Conservation (phyloP, 441 rosid genomes). For the Euphorbia celastroides region DNA sequence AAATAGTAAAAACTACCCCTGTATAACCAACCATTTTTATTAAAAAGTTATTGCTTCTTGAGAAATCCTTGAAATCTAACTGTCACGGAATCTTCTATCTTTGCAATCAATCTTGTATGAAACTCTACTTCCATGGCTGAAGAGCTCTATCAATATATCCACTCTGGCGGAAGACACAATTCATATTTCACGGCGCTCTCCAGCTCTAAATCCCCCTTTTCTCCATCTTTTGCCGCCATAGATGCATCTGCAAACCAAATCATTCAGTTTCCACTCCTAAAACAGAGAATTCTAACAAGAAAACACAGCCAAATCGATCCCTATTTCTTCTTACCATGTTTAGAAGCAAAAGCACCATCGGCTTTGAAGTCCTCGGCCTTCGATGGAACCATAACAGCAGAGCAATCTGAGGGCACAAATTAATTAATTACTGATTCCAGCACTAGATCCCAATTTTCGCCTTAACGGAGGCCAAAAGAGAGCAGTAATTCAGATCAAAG, state of each 20-base stretch:
- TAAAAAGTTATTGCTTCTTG: background rate
- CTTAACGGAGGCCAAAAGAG: too few species aligned
- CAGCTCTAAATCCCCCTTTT: conserved; percentile 24
- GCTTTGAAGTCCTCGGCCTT: conserved; percentile 29
- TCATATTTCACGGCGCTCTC: conserved; percentile 30
- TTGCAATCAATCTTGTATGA: background rate
- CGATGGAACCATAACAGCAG: conserved; percentile 31
- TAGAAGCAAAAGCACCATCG: conserved; percentile 23
- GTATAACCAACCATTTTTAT: background rate
- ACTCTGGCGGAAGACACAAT: conserved; percentile 52
- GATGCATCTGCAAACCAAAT: conserved; percentile 28
- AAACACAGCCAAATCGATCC: background rate
- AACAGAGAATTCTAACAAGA: background rate
- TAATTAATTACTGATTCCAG: background rate
- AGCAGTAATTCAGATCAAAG: background rate
- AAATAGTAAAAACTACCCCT: background rate
- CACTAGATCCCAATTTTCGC: background rate
- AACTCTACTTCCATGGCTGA: conserved; percentile 4
- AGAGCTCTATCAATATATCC: conserved; percentile 44
- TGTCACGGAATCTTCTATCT: conserved; percentile 2
- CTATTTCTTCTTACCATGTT: conserved; percentile 35
- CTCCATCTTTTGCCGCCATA: conserved; percentile 41
- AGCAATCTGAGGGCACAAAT: conserved; percentile 23
- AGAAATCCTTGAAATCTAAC: conserved; percentile 12
- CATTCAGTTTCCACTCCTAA: background rate